phyloP scores from a whole-genome alignment of 441 rosid species.

The Raphanus hybrid region DNA sequence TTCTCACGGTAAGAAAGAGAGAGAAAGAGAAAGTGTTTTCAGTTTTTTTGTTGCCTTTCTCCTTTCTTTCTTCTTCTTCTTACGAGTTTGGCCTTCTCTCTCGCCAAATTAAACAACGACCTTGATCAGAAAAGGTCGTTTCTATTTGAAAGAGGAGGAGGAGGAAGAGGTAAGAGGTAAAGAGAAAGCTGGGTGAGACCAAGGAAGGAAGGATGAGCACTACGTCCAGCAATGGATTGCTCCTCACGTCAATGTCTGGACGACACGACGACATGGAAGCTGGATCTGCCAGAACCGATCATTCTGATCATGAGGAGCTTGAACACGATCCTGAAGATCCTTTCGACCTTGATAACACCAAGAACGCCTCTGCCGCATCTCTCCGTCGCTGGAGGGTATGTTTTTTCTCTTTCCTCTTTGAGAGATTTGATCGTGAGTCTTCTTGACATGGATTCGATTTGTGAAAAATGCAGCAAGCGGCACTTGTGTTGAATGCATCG shows the following conservation, averaged over 20 bases:
- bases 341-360: slow-evolving; percentile 75
- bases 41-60: slow-evolving; percentile 27
- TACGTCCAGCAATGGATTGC: slow-evolving; percentile 44
- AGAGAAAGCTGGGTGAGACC: slow-evolving; percentile 35
- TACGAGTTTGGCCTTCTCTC: slow-evolving; percentile 39
- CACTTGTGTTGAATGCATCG: slow-evolving; percentile 92
- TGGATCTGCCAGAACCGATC: slow-evolving; percentile 38
- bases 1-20: slow-evolving; percentile 26
- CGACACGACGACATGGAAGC: slow-evolving; percentile 50
- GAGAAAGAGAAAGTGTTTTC: slow-evolving; percentile 14
- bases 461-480: slow-evolving; percentile 69
- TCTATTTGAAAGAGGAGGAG: slow-evolving; percentile 7
- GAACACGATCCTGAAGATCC: slow-evolving; percentile 59
- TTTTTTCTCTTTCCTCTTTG: neutral
- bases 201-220: slow-evolving; percentile 51
- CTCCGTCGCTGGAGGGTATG: slow-evolving; percentile 88
- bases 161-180: neutral
- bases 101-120: slow-evolving; percentile 33
- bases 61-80: slow-evolving; percentile 23
- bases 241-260: slow-evolving; percentile 41
- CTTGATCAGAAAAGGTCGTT: slow-evolving; percentile 26
- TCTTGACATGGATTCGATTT: neutral
- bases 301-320: slow-evolving; percentile 34
- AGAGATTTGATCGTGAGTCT: slow-evolving; percentile 17
- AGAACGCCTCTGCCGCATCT: slow-evolving; percentile 68